Evolutionary conservation across 2,329 filamentous ascomycete genomes (phyloP).

Genomic region (Epichloe baconii): DNA sequence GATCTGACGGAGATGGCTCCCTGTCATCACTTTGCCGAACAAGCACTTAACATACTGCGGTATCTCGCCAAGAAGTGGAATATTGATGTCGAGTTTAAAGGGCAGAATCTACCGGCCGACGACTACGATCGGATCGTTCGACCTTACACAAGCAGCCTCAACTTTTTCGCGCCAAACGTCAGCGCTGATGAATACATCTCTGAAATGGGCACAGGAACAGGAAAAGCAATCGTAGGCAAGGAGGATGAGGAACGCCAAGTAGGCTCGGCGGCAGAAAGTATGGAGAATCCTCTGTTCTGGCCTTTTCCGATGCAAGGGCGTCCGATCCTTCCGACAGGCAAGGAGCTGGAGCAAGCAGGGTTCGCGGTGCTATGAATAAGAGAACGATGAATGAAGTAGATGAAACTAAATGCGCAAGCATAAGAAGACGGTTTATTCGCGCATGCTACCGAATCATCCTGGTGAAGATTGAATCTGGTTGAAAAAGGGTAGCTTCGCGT

Average conservation of each 20-base stretch:
- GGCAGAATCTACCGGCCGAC: slow-evolving; percentile 15
- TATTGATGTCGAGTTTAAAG: slow-evolving; percentile 34
- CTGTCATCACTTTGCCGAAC: slow-evolving; percentile 47
- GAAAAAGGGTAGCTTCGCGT: not conserved
- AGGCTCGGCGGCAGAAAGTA: slow-evolving; percentile 20
- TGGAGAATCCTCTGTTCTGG: slow-evolving; percentile 46
- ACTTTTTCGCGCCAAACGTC: slow-evolving; percentile 43
- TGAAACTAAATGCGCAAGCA: too few species aligned
- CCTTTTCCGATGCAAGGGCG: slow-evolving; percentile 47
- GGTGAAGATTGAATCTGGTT: too few species aligned
- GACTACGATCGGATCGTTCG: slow-evolving; percentile 30
- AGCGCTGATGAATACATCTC: slow-evolving; percentile 34
- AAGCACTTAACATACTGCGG: slow-evolving; percentile 45
- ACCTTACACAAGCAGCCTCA: slow-evolving; percentile 38
- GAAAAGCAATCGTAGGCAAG: slow-evolving; percentile 6
- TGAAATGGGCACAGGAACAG: slow-evolving; percentile 25
- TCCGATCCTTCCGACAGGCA: slow-evolving; percentile 36
- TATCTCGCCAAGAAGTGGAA: slow-evolving; percentile 47
- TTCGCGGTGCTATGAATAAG: slow-evolving; percentile 26
- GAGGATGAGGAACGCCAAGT: slow-evolving; percentile 6
- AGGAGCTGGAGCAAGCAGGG: slow-evolving; percentile 36
- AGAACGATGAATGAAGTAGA: not conserved
- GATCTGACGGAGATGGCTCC: slow-evolving; percentile 48
- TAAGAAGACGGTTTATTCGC: too few species aligned
- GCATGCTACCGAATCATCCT: too few species aligned